Conservation (phyloP, 495 filamentous ascomycete genomes). For the Trichoderma parareesei region DNA sequence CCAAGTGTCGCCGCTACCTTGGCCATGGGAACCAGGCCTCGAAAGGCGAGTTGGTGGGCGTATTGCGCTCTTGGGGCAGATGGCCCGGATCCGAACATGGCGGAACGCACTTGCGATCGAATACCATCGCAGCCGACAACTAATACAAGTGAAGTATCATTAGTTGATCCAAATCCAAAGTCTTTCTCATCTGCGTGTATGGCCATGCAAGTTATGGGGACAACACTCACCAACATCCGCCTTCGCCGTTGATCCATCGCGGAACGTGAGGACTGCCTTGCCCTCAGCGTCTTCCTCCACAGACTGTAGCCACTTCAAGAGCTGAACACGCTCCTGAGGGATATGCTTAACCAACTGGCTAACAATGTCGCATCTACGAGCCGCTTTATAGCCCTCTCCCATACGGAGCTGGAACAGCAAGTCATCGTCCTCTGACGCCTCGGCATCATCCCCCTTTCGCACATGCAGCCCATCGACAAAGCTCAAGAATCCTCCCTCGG, state of each 20-base stretch:
- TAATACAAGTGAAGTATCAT: neutral
- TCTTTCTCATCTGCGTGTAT: no score
- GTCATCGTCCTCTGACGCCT: no score
- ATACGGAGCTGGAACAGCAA: no score
- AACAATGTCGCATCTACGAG: neutral
- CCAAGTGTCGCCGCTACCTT: neutral
- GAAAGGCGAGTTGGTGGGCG: neutral
- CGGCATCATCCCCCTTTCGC: no score
- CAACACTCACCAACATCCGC: neutral
- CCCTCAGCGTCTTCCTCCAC: neutral
- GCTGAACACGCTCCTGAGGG: neutral
- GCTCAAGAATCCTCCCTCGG: neutral
- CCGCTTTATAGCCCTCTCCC: neutral
- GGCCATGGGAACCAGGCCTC: conserved; percentile 2
- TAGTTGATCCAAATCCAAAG: neutral
- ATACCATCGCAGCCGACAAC: conserved; percentile 7
- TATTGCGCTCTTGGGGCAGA: neutral
- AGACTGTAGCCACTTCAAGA: neutral
- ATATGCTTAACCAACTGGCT: neutral
- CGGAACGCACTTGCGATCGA: neutral
- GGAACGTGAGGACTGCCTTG: neutral
- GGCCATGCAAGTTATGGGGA: neutral
- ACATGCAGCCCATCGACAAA: neutral
- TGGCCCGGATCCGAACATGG: neutral
- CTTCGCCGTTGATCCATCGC: neutral